Evolutionary conservation across 1,139 yeast species (phyloP).

Genomic region (Lodderomyces parapsilosis): DNA sequence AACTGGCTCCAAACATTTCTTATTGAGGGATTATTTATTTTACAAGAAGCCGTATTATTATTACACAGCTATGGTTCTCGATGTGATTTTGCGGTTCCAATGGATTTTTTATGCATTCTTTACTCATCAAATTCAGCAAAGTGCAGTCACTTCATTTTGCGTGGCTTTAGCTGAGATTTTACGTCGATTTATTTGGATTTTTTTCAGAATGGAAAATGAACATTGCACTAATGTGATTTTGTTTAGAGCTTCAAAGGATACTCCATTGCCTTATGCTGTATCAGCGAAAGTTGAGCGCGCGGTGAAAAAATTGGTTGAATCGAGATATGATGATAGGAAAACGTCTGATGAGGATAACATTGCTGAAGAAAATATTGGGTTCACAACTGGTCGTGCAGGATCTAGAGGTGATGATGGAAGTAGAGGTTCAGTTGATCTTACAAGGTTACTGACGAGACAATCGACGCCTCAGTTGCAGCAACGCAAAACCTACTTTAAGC

Average conservation of each 20-base stretch:
- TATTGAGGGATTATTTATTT: constrained; percentile 71
- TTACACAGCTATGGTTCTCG: constrained; percentile 70
- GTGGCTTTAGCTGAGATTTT: constrained; percentile 80
- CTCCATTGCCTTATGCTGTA: constrained; percentile 77
- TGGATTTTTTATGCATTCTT: constrained; percentile 86
- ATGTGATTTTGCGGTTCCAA: constrained; percentile 76
- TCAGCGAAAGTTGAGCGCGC: constrained; percentile 37
- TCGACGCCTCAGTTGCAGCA: constrained; percentile 17
- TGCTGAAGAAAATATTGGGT: constrained; percentile 7
- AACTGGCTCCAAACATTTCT: constrained; percentile 52
- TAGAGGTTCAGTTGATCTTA: constrained; percentile 9
- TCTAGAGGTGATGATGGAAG: constrained; percentile 15
- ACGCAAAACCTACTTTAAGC: constrained; percentile 36
- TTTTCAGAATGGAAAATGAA: constrained; percentile 93
- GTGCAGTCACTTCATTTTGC: constrained; percentile 84
- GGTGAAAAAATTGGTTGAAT: constrained; percentile 37
- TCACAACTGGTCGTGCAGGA: constrained; percentile 12
- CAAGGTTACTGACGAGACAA: constrained; percentile 10
- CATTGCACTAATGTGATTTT: constrained; percentile 86
- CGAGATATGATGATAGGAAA: constrained; percentile 23
- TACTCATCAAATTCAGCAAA: constrained; percentile 76
- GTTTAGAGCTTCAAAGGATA: constrained; percentile 82
- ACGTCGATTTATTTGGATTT: constrained; percentile 84
- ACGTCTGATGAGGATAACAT: constrained; percentile 7
- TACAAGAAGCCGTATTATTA: constrained; percentile 59